phyloP scores from a whole-genome alignment of 345 rosid species.

The Pelargonium nanum region DNA sequence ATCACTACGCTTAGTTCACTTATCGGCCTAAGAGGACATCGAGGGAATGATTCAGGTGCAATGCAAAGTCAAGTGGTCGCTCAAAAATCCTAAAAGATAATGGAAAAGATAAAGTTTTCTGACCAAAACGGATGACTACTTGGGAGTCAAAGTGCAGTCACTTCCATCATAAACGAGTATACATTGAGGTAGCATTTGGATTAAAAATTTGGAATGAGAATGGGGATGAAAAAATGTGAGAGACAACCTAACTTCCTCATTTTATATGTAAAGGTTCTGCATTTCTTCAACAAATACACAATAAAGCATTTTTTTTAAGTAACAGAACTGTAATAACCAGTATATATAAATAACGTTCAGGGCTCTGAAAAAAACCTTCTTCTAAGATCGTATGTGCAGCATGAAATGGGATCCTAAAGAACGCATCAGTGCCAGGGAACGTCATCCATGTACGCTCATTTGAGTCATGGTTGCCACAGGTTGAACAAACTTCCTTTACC shows the following conservation, averaged over 20 bases:
- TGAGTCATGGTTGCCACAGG: conserved; percentile 65
- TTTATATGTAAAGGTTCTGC: not conserved
- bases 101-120: too few relatives aligned
- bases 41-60: too few relatives aligned
- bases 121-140: too few relatives aligned
- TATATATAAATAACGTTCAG: not conserved
- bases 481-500: conserved; percentile 69
- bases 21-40: too few relatives aligned
- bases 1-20: not conserved
- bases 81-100: too few relatives aligned
- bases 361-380: conserved; percentile 37
- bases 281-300: too few relatives aligned
- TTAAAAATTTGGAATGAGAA: too few relatives aligned
- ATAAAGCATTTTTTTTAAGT: too few relatives aligned
- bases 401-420: conserved; percentile 64
- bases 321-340: conserved; percentile 1
- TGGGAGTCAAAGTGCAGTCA: too few relatives aligned
- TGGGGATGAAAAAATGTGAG: too few relatives aligned
- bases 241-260: not conserved
- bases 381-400: conserved; percentile 72
- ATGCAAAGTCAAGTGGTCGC: too few relatives aligned
- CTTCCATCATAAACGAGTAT: too few relatives aligned
- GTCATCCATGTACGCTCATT: conserved; percentile 72
- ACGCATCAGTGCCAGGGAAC: conserved; percentile 67
- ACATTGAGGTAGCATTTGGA: not conserved